A percentile compares a stretch with the other conserved stretches of the same genome.
Conservation (phyloP, 169 alveolate species). For the Plasmodium adleri region DNA sequence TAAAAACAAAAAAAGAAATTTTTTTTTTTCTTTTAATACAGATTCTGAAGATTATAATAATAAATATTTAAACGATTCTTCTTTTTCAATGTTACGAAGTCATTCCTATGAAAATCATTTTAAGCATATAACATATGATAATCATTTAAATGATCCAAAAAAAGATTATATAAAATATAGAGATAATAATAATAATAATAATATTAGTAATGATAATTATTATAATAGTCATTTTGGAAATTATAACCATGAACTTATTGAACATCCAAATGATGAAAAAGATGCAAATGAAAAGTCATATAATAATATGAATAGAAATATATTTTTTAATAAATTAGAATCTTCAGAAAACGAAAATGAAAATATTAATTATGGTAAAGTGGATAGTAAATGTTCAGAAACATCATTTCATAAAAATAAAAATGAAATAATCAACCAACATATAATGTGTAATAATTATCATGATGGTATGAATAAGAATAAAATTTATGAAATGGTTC, state of each 20-base stretch:
- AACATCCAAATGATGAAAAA: constrained; percentile 6
- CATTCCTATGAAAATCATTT: constrained; percentile 15
- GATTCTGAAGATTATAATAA: constrained; percentile 53
- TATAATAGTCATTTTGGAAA: not conserved
- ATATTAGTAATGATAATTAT: not conserved
- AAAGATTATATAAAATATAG: not conserved
- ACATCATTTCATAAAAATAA: not conserved
- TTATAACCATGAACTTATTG: not conserved
- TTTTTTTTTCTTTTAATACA: constrained; percentile 54
- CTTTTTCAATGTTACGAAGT: constrained; percentile 18
- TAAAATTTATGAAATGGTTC: not conserved
- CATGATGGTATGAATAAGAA: constrained; percentile 9
- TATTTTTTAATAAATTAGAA: not conserved
- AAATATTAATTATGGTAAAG: constrained; percentile 10
- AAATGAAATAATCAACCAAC: constrained; percentile 1
- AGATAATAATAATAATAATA: constrained; percentile 18
- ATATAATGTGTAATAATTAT: constrained; percentile 8
- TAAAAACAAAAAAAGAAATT: constrained; percentile 7
- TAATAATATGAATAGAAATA: not conserved
- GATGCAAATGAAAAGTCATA: not conserved
- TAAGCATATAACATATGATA: constrained; percentile 3
- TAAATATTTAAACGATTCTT: constrained; percentile 3
- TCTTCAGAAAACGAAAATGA: not conserved
- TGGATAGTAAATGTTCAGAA: not conserved
- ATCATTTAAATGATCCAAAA: constrained; percentile 8